Conservation (phyloP, 176 grass and related monocot genomes). For the Carex kokanica region DNA sequence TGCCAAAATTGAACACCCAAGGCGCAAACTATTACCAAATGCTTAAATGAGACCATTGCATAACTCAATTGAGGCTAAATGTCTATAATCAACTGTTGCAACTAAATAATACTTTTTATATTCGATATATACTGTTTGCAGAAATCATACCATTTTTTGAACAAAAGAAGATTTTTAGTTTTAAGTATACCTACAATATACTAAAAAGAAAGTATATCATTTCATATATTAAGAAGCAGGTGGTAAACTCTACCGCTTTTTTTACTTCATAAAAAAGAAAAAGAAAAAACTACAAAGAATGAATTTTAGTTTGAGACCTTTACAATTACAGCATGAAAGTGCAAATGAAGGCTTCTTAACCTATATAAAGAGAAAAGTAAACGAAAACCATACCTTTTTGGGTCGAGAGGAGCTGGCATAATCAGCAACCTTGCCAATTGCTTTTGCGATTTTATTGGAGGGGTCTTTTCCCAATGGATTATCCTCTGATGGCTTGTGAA, state of each 20-base stretch:
- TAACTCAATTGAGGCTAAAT: neutral
- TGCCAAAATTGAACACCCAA: neutral
- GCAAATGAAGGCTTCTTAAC: neutral
- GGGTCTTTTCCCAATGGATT: slow-evolving; percentile 82
- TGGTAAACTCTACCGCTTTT: neutral
- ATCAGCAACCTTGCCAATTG: slow-evolving; percentile 85
- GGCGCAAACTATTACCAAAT: neutral
- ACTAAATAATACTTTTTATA: neutral
- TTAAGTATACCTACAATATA: neutral
- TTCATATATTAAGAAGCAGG: neutral
- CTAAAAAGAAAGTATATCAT: neutral
- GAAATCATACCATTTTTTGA: neutral
- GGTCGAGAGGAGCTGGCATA: slow-evolving; percentile 64
- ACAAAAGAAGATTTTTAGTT: neutral
- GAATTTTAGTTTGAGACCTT: neutral
- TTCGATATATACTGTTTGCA: neutral
- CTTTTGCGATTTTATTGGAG: slow-evolving; percentile 79
- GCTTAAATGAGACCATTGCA: neutral
- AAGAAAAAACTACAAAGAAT: neutral
- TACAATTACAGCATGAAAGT: neutral
- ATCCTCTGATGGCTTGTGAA: slow-evolving; percentile 78
- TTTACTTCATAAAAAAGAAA: neutral
- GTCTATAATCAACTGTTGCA: neutral
- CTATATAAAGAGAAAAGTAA: neutral
- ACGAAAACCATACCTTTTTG: slow-evolving; percentile 54